Evolutionary conservation across 306 rosid genomes (phyloP).

Genomic region (Hippophae gyantsensis): DNA sequence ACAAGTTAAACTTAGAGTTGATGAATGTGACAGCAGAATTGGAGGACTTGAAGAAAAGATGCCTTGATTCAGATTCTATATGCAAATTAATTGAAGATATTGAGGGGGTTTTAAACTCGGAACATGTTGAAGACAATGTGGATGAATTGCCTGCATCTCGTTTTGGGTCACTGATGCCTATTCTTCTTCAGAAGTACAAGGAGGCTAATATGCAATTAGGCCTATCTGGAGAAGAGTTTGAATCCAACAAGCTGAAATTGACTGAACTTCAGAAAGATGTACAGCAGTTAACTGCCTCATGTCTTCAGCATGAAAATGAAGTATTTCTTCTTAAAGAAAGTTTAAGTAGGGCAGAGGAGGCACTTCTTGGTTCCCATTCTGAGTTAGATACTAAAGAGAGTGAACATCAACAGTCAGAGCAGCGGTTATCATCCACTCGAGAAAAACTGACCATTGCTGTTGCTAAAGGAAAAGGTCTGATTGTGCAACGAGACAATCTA

Average conservation of each 20-base stretch:
- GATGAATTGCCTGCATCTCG: constrained; percentile 38
- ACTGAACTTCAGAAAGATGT: constrained; percentile 50
- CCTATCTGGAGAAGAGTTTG: constrained; percentile 41
- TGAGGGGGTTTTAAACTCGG: constrained; percentile 41
- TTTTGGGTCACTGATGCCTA: constrained; percentile 46
- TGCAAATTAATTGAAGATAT: constrained; percentile 49
- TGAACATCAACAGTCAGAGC: constrained; percentile 80
- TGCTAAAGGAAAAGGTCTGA: constrained; percentile 88
- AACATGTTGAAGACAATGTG: constrained; percentile 24
- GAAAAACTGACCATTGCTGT: constrained; percentile 97
- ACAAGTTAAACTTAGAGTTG: constrained; percentile 55
- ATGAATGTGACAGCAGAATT: constrained; percentile 41
- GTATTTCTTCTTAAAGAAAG: constrained; percentile 64
- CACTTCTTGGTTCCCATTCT: constrained; percentile 40
- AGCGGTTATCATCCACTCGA: constrained; percentile 65
- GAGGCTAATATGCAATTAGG: constrained; percentile 48
- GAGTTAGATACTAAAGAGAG: constrained; percentile 46
- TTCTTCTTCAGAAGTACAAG: constrained; percentile 59
- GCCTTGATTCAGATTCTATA: constrained; percentile 47
- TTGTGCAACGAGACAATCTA: constrained; percentile 86
- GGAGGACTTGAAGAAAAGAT: constrained; percentile 49
- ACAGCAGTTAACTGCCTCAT: constrained; percentile 31
- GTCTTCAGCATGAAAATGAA: constrained; percentile 64
- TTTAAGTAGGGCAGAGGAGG: constrained; percentile 56
- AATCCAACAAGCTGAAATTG: constrained; percentile 39